Base-by-base conservation (phyloP, 2,329 filamentous ascomycete genomes). In the Coleophoma cylindrospora region DNA sequence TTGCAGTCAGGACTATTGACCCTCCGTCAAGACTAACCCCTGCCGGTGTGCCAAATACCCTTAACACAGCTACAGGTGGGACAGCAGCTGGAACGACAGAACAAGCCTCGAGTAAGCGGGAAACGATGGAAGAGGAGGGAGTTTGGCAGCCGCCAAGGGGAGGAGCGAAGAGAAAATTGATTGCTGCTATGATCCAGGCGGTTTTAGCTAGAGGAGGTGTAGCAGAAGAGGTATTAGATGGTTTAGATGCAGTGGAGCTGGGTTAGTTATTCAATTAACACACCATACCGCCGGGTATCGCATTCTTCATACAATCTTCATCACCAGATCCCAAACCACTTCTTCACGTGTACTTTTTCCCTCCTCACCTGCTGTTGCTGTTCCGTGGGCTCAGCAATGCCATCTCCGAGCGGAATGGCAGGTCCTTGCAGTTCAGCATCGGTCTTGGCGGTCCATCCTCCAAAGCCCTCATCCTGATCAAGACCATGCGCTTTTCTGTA, bases 121-220 rank as follows among this genome's bases (percentile, higher is more conserved):
- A 83, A 53, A 80, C 81, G 40, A 74, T 80, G 49, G 71, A 79
- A 32, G 73, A 75, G 19, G 84, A 87, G 52, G 86, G 89, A 2
- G 89, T 96, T 27, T 96, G 92, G 92, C 87, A 82, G 61, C 87
- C 91, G 37, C 87, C 89, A 33, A 70, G 91, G 33, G 92, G 92
- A 37, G 92, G 92, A 2, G 83, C 92, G 36, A 91, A 88, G 72
- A 81, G 90, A 61, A 74, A 71, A 4, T 74, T 94, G 15, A 71
- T 97, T 57, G 79, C 83, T 47, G 76, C 78, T 48, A 88, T 96
- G 70, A 82, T 95, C 53, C 82, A 86, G 65, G 82, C 85, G 65
- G 87, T 91, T 33, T 67, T 95, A 51, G 81, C 87, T 64, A 81
- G 79, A 60, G 87, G 87, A 0, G 90, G 91, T 34, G 86, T 96